phyloP scores from a whole-genome alignment of 768 basidiomycete genomes.

The Auriscalpium microsporum region DNA sequence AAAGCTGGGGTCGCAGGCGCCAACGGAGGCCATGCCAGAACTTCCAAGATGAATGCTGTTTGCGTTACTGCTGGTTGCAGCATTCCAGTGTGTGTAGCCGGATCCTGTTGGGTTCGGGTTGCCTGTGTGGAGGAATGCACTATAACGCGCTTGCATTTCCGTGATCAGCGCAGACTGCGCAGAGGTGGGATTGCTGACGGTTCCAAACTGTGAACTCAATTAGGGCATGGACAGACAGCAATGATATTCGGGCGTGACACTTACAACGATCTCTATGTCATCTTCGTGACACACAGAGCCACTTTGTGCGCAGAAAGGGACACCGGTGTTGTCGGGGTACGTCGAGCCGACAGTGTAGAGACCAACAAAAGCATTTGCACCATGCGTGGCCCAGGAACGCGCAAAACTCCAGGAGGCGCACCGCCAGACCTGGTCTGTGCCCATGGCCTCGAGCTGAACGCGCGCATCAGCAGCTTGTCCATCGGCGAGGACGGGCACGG shows the following conservation, averaged over 20 bases:
- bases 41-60: conserved; percentile 58
- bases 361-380: conserved; percentile 63
- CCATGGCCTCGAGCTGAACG: conserved; percentile 45
- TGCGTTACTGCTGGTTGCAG: conserved; percentile 42
- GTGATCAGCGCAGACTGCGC: conserved; percentile 49
- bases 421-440: conserved; percentile 63
- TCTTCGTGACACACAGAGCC: conserved; percentile 73
- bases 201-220: conserved; percentile 33
- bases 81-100: conserved; percentile 39
- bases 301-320: conserved; percentile 45
- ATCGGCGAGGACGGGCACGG: conserved; percentile 20
- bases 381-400: conserved; percentile 53
- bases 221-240: background rate
- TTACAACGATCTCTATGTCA: conserved; percentile 70
- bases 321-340: conserved; percentile 56
- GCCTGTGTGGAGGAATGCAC: conserved; percentile 52
- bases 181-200: conserved; percentile 42
- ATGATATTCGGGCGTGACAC: conserved; percentile 19
- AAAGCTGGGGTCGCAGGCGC: conserved; percentile 56
- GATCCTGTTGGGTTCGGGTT: conserved; percentile 50
- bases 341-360: conserved; percentile 56
- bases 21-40: conserved; percentile 38
- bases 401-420: conserved; percentile 68
- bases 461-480: conserved; percentile 40
- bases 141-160: conserved; percentile 67